Evolutionary conservation across 169 alveolate genomes (phyloP).

Genomic region (Plasmodium vivax): DNA sequence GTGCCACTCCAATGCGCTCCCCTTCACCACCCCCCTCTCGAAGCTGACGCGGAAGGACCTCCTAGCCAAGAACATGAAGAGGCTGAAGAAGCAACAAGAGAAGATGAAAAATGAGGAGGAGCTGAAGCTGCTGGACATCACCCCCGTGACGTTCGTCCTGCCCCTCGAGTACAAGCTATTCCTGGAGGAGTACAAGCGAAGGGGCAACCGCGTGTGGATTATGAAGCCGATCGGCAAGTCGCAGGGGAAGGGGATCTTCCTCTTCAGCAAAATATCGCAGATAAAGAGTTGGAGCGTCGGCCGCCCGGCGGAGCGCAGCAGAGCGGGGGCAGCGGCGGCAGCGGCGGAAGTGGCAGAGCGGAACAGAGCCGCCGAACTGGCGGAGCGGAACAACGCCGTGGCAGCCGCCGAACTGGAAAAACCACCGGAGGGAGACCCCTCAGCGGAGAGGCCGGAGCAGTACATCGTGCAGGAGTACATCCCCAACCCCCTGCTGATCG

Average conservation of each 20-base stretch:
- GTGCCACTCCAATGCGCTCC: background rate
- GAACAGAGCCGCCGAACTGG: constrained; percentile 75
- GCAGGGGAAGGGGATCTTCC: constrained; percentile 96
- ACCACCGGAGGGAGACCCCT: background rate
- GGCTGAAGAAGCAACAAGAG: constrained; percentile 88
- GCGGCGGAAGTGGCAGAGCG: background rate
- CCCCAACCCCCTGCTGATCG: constrained; percentile 93
- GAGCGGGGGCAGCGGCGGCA: background rate
- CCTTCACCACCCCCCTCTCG: background rate
- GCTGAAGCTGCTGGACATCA: constrained; percentile 59
- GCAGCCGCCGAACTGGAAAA: background rate
- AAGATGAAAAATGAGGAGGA: constrained; percentile 80
- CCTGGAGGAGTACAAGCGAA: constrained; percentile 94
- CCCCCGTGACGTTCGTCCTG: constrained; percentile 92
- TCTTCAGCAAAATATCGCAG: constrained; percentile 92
- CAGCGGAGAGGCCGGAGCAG: constrained; percentile 81
- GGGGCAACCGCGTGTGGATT: constrained; percentile 92
- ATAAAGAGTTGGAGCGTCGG: constrained; percentile 89
- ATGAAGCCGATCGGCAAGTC: constrained; percentile 96
- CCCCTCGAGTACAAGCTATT: constrained; percentile 95
- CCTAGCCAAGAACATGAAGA: constrained; percentile 89
- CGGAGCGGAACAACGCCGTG: background rate
- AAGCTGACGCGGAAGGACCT: constrained; percentile 93
- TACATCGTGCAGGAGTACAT: constrained; percentile 94
- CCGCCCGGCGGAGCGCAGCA: constrained; percentile 62